Evolutionary conservation across 306 rosid species (phyloP).

Genomic region (Echinosophora koreensis): DNA sequence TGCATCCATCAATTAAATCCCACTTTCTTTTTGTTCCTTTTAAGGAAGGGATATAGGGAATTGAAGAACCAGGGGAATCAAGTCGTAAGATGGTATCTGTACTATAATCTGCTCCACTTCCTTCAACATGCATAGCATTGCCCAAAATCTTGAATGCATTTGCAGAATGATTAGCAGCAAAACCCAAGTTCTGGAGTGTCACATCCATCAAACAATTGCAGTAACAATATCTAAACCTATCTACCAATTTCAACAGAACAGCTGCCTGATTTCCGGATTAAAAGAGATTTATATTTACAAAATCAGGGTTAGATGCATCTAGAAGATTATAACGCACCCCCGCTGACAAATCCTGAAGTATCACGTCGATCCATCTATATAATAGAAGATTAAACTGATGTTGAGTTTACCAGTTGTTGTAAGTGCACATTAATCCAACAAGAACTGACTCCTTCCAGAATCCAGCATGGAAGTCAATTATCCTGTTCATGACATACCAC

Average conservation of each 20-base stretch:
- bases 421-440: conserved; percentile 44
- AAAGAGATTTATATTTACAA: conserved; percentile 50
- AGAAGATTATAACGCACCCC: conserved; percentile 61
- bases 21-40: conserved; percentile 77
- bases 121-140: conserved; percentile 53
- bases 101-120: conserved; percentile 46
- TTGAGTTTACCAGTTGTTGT: conserved; percentile 52
- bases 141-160: conserved; percentile 62
- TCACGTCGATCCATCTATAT: conserved; percentile 72
- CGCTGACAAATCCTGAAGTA: conserved; percentile 86
- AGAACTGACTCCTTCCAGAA: conserved; percentile 40
- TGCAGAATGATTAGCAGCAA: conserved; percentile 55
- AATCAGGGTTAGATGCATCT: conserved; percentile 57
- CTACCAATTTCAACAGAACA: conserved; percentile 50
- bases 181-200: conserved; percentile 61
- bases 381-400: conserved; percentile 40
- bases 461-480: conserved; percentile 47
- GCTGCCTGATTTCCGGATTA: conserved; percentile 61
- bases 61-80: conserved; percentile 61
- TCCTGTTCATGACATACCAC: conserved; percentile 54
- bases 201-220: conserved; percentile 60
- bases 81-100: conserved; percentile 68
- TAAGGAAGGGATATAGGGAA: conserved; percentile 44
- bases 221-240: conserved; percentile 22
- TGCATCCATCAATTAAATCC: conserved; percentile 57